Conservation (phyloP, 805 yeast genomes). For the Tetrapisispora iriomotensis region DNA sequence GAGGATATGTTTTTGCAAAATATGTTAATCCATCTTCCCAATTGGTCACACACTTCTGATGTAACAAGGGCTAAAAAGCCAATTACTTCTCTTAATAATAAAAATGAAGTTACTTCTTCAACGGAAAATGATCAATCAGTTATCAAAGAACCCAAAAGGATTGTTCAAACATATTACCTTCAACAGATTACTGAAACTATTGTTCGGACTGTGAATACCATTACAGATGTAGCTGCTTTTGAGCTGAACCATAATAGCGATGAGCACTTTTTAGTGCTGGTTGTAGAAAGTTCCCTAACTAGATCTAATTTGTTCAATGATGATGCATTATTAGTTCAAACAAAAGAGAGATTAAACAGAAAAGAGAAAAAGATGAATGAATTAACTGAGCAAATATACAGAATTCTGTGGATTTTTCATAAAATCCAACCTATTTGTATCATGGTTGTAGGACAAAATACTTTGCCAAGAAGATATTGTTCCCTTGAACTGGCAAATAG, state of each 20-base stretch:
- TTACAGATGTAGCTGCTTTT: conserved; percentile 86
- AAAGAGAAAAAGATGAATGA: conserved; percentile 25
- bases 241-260: conserved; percentile 41
- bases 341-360: conserved; percentile 12
- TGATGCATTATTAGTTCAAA: conserved; percentile 5
- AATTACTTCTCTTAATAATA: background rate
- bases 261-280: conserved; percentile 75
- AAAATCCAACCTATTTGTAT: conserved; percentile 74
- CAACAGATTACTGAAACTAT: conserved; percentile 80
- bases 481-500: conserved; percentile 86
- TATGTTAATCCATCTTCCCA: conserved; percentile 25
- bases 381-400: conserved; percentile 27
- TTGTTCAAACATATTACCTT: conserved; percentile 52
- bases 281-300: conserved; percentile 64
- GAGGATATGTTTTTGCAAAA: conserved; percentile 83
- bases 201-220: conserved; percentile 68
- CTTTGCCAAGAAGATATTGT: conserved; percentile 64
- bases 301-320: conserved; percentile 4
- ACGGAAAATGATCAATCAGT: background rate
- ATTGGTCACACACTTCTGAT: conserved; percentile 30
- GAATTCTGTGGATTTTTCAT: conserved; percentile 43
- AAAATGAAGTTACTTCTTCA: background rate
- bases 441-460: conserved; percentile 65
- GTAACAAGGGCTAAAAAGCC: conserved; percentile 12
- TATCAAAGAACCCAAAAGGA: conserved; percentile 9